Base-by-base conservation (phyloP, 371 early-diverging fungal genomes). In the Mortierella sp. region DNA sequence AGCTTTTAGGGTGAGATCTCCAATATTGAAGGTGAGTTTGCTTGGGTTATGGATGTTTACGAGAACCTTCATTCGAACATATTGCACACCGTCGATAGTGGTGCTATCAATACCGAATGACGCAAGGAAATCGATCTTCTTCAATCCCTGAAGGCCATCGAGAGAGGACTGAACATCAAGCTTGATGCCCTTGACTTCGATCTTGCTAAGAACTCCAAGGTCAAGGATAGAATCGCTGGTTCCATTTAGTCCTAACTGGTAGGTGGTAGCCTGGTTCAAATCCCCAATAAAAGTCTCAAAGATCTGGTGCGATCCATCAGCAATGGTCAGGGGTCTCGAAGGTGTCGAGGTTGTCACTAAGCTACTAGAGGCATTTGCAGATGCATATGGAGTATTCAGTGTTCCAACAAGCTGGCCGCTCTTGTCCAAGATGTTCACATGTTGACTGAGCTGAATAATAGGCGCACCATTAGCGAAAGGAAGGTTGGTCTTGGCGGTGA, bases 1-100 rank as follows among this genome's bases (percentile, higher is more conserved):
- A 35, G 40, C 54, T 0, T 14, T 49, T n/a, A 73, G 16, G 1
- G 1, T 16, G 55, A 76, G 39, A 47, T 71, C 68, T 9, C 77
- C 77, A 26, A 76, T 30, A 9, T 26, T 63, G 43, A 76, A 59
- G 0, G 77, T 76, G 32, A 76, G 71, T 35, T 70, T 66, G 54
- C 77, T 76, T 5, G 77, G 77, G 64, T 76, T 76, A 32, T 63
- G 18, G 26, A 76, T 67, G 32, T 62, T 58, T n/a, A 76, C 60
- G 6, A 52, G 11, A 10, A 26, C 45, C 3, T 11, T n/a, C 11
- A 47, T 55, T 45, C 35, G 16, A 52, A 20, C 0, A 30, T 35
- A 43, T 11, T 5, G 62, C 20, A 20, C 18, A 14, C 37, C 16
- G 55, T n/a, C n/a, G n/a, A n/a, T n/a, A n/a, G n/a, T n/a, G n/a